phyloP scores from a whole-genome alignment of 148 eudicot genomes.

The Dianthus caryophyllus region DNA sequence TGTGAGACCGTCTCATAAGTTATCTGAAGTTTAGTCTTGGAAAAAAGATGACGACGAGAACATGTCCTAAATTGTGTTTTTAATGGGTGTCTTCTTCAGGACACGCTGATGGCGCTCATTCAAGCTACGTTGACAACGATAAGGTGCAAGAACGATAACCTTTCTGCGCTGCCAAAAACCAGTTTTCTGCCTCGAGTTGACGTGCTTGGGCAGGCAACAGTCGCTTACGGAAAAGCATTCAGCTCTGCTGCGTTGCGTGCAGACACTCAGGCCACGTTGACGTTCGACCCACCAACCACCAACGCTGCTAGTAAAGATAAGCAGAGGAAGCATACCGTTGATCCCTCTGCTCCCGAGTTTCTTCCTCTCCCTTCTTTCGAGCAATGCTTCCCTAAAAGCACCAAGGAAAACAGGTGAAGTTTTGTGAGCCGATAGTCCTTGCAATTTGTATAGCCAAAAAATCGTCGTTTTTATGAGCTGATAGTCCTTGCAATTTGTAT shows the following conservation, averaged over 20 bases:
- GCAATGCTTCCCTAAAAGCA: constrained; percentile 88
- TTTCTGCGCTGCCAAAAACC: constrained; percentile 37
- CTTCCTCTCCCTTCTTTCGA: constrained; percentile 93
- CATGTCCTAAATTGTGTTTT: no score
- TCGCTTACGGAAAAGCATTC: constrained; percentile 37
- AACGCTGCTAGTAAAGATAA: constrained; percentile 40
- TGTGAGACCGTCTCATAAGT: no score
- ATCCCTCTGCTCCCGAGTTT: constrained; percentile 88
- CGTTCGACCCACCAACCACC: constrained; percentile 72
- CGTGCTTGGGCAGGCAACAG: constrained; percentile 35
- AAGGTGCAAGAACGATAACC: constrained; percentile 50
- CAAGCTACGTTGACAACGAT: constrained; percentile 65
- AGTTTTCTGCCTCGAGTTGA: constrained; percentile 60
- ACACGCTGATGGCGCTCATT: constrained; percentile 62
- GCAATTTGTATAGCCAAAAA: no score
- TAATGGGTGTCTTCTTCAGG: not conserved
- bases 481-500: no score
- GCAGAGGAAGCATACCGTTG: constrained; percentile 70
- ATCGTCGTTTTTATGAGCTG: no score
- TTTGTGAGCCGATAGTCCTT: no score
- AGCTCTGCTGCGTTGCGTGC: constrained; percentile 24
- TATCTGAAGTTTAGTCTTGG: no score
- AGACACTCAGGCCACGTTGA: constrained; percentile 63
- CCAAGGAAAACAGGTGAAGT: constrained; percentile 83
- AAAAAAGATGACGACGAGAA: no score